Base-by-base conservation (phyloP, 768 basidiomycete genomes). In the Podaxis carcinomalis region DNA sequence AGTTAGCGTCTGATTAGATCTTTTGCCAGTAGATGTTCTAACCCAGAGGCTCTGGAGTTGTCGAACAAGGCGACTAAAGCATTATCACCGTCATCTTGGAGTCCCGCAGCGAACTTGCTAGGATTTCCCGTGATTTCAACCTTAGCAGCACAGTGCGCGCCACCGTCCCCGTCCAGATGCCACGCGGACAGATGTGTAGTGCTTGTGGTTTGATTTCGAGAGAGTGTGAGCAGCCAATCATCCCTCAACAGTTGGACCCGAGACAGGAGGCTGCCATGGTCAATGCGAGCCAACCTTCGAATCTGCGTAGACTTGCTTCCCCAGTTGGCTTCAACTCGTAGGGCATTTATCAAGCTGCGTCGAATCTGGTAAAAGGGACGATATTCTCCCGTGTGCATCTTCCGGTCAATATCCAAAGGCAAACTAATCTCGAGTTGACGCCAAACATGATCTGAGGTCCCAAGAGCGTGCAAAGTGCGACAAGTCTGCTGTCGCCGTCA, bases 251-350 rank as follows among this genome's bases (percentile, higher is more conserved):
- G 70, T 55, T 78, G 77, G 69, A 82, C 77, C 54, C 75, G 72
- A 35, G 73, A 72, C 39, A 82, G 74, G 25, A 78, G 74, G n/a
- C 73, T 76, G n/a, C 73, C 71, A 56, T 75, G 68, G 6, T 69
- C 68, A 51, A 85, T 73, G 19, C 72, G 69, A 32, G 68, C 72
- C 21, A 77, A 64, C 49, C 70, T 64, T 52, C 71, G 74, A 49
- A 81, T 73, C 19, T 64, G 66, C 4, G 77, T 67, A n/a, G 64
- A 67, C n/a, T 70, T 66, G 28, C 71, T 68, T 35, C 70, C 66
- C 84, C 84, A 86, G 62, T 80, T 84, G 51, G 66, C 70, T 47
- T 85, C 81, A n/a, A 86, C 69, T 16, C 73, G 77, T 53, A 85
- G 68, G 9, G 83, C 79, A 28, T 70, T 71, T 10, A 81, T 74